These are phyloP conservation scores for Microsporum canis DNA, from an alignment of 2,329 filamentous ascomycete genomes.

Conservation along the genomic window DNA sequence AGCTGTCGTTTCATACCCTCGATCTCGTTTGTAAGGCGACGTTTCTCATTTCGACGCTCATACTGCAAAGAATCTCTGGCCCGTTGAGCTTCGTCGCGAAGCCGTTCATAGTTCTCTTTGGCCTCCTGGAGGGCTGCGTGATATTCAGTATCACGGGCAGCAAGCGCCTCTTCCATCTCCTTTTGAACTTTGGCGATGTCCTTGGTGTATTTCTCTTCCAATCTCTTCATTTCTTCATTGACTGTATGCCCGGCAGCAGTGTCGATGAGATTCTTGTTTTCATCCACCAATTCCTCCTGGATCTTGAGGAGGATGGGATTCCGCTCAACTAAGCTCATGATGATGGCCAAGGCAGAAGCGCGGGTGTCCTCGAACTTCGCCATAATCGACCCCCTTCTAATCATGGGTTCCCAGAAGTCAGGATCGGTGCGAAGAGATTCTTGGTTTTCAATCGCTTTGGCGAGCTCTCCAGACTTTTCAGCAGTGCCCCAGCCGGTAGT, in stretches of 20 bases:
- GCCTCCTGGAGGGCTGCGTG: slow-evolving; percentile 3
- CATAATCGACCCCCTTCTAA: slow-evolving; percentile 4
- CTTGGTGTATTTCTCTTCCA: slow-evolving; percentile 5
- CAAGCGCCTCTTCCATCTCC: slow-evolving; percentile 4
- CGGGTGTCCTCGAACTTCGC: neutral
- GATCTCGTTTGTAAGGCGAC: slow-evolving; percentile 3
- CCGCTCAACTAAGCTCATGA: neutral
- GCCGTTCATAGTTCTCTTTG: slow-evolving; percentile 6
- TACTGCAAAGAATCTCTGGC: slow-evolving; percentile 2
- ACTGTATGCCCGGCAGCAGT: neutral
- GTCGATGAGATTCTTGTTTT: slow-evolving; percentile 6
- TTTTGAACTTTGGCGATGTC: slow-evolving; percentile 6
- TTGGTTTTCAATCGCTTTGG: slow-evolving; percentile 3
- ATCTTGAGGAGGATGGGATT: slow-evolving; percentile 2
- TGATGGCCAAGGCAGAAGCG: neutral
- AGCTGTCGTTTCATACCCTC: slow-evolving; percentile 6
- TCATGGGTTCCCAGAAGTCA: slow-evolving; percentile 7
- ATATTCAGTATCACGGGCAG: slow-evolving; percentile 5
- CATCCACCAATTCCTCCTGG: slow-evolving; percentile 3
- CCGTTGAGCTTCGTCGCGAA: slow-evolving; percentile 5
- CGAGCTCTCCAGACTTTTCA: slow-evolving; percentile 5
- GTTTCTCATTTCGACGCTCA: slow-evolving; percentile 5
- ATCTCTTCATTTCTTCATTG: slow-evolving; percentile 6
- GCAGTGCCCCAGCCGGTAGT: slow-evolving; percentile 7
- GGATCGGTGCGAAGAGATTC: neutral